Evolutionary conservation across 257 asterid genomes (phyloP), one percentile per base, ranked within the genome.

Genomic region (Fraxinus excelsior): DNA sequence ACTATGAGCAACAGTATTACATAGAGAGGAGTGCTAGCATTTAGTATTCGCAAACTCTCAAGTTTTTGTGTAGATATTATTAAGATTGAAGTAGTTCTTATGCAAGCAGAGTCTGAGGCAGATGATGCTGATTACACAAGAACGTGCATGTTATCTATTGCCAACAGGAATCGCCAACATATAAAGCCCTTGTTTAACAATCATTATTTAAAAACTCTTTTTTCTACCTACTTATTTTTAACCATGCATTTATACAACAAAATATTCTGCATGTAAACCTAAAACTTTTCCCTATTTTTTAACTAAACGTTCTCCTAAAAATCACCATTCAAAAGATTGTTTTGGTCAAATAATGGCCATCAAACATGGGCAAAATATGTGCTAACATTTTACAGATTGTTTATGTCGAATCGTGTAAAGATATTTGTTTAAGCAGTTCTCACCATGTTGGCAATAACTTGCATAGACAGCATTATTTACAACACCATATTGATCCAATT

Each of bases 401-500:
- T 1, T 53, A 18, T 18, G 9, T 19, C 3, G 2, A 56, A 26
- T 26, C 2, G 35, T 26, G 68, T 40, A 32, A 11, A 66, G 53
- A 37, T 9, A 35, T 2, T 25, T 58, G 56, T 26, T 58, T 34
- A 35, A 72, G 49, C 32, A 82, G 68, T 1, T 29, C 96, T 93
- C 82, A 93, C 99, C 97, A 67, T 91, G 97, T 78, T 93, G 98
- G 82, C 99, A 96, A 80, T 96, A 96, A 80, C 92, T 89, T 75
- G 97, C 92, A 78, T 90, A 93, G 65, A 90, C 56, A 73, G 96
- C 97, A 84, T 93, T 96, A 46, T 96, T 96, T 66, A 96, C 98
- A 35, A 95, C 98, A 5, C 97, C 97, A 72, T 90, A 96, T 79
- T 96, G 98, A 85, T 96, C 99, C 88, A 93, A 83, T 79, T 93